phyloP scores from a whole-genome alignment of 768 basidiomycete species.

The Pleurotus eryngii region DNA sequence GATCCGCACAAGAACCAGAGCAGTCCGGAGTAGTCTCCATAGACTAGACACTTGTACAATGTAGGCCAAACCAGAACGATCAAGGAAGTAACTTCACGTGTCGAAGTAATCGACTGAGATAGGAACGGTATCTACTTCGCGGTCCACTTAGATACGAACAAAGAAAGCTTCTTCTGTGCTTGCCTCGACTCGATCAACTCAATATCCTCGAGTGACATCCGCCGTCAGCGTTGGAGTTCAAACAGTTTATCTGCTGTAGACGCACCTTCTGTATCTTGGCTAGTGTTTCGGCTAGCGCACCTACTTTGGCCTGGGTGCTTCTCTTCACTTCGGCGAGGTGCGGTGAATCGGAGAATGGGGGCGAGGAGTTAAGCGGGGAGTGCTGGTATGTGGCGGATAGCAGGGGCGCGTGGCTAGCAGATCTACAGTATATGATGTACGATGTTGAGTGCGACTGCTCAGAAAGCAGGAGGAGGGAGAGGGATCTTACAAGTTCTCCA shows the following conservation, averaged over 20 bases:
- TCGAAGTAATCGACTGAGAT: too few relatives aligned
- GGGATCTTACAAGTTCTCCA: conserved; percentile 17
- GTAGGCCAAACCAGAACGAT: too few relatives aligned
- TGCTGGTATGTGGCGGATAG: conserved; percentile 19
- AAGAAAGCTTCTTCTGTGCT: not conserved
- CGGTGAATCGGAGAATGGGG: conserved; percentile 19
- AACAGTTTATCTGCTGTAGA: not conserved
- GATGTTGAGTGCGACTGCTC: too few relatives aligned
- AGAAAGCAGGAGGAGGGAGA: not conserved
- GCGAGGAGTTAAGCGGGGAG: conserved; percentile 23
- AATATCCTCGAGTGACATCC: not conserved
- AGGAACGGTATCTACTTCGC: not conserved
- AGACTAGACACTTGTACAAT: too few relatives aligned
- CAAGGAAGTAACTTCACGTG: too few relatives aligned
- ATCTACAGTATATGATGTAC: conserved; percentile 7
- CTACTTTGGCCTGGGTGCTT: conserved; percentile 17
- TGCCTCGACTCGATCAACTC: not conserved
- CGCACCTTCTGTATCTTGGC: conserved; percentile 20
- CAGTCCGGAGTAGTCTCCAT: too few relatives aligned
- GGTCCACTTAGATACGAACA: conserved; percentile 2
- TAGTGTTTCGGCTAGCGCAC: conserved; percentile 13
- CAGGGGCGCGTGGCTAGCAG: conserved; percentile 14
- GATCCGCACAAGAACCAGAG: too few relatives aligned
- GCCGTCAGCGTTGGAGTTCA: not conserved
- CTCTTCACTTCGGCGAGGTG: conserved; percentile 11